phyloP scores from a whole-genome alignment of 2,329 filamentous ascomycete genomes.

The Catunica adiposa region DNA sequence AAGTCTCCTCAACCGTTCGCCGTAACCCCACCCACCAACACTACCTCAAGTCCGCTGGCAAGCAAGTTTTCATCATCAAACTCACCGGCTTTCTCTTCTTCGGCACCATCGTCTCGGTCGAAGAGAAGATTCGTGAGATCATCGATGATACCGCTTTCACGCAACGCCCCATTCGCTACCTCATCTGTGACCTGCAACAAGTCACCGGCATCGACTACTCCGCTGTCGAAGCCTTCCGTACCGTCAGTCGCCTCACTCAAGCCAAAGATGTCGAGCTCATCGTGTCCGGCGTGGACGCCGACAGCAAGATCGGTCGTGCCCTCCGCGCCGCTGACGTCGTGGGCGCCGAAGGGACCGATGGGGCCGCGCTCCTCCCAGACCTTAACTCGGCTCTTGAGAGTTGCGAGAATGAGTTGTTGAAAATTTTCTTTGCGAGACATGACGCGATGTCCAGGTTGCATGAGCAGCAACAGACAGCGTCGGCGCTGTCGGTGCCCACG shows the following conservation, averaged over 20 bases:
- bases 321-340: conserved; percentile 66
- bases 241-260: conserved; percentile 69
- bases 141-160: conserved; percentile 70
- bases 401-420: conserved; percentile 87
- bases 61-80: conserved; percentile 82
- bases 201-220: conserved; percentile 93
- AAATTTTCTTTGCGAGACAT: conserved; percentile 56
- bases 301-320: conserved; percentile 58
- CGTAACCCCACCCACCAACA: conserved; percentile 78
- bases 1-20: conserved; percentile 81
- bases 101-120: conserved; percentile 88
- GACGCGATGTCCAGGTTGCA: conserved; percentile 31
- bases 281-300: conserved; percentile 64
- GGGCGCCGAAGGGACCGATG: conserved; percentile 46
- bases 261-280: conserved; percentile 65
- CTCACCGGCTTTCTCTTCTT: conserved; percentile 95
- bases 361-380: conserved; percentile 68
- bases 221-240: conserved; percentile 84
- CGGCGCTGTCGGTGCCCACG: conserved; percentile 33
- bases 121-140: conserved; percentile 67
- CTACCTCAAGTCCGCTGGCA: conserved; percentile 70
- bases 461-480: conserved; percentile 28
- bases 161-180: conserved; percentile 65
- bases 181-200: conserved; percentile 75
- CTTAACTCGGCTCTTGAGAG: conserved; percentile 86